Conservation (phyloP, 345 rosid species). For the Moricandia arvensis region DNA sequence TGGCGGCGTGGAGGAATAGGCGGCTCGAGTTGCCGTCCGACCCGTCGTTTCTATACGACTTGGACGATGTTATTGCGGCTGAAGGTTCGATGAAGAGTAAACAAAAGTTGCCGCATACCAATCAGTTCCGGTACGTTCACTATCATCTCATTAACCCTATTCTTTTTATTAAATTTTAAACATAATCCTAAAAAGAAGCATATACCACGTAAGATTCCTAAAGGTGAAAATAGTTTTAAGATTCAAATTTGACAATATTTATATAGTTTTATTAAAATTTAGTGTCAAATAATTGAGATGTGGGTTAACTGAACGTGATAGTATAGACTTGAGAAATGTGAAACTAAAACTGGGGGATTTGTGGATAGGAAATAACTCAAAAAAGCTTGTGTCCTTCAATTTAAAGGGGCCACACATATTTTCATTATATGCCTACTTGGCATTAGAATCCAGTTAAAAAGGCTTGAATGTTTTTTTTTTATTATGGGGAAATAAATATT, state of each 20-base stretch:
- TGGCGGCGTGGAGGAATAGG: slow-evolving; percentile 71
- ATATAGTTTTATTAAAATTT: neutral
- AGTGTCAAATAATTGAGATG: slow-evolving; percentile 18
- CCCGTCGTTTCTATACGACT: slow-evolving; percentile 46
- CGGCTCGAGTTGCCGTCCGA: slow-evolving; percentile 60
- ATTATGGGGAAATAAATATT: neutral
- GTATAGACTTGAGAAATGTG: slow-evolving; percentile 19
- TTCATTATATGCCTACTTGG: slow-evolving; percentile 34
- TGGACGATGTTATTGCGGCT: slow-evolving; percentile 52
- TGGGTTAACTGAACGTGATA: slow-evolving; percentile 12
- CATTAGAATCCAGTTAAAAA: slow-evolving; percentile 24
- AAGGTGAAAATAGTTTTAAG: neutral
- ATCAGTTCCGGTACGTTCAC: slow-evolving; percentile 64
- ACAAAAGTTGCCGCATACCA: slow-evolving; percentile 70
- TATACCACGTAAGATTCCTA: slow-evolving; percentile 11
- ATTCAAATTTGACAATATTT: neutral
- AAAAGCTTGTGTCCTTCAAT: slow-evolving; percentile 26
- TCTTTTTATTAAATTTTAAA: neutral
- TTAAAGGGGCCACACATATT: slow-evolving; percentile 22
- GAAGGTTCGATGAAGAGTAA: slow-evolving; percentile 54
- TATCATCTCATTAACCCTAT: neutral
- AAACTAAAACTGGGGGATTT: slow-evolving; percentile 25
- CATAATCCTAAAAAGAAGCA: neutral
- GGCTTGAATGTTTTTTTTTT: slow-evolving; percentile 5
- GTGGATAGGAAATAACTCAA: slow-evolving; percentile 24